Conservation (phyloP, 1,284 basidiomycete genomes). For the Ustilago bromivora region DNA sequence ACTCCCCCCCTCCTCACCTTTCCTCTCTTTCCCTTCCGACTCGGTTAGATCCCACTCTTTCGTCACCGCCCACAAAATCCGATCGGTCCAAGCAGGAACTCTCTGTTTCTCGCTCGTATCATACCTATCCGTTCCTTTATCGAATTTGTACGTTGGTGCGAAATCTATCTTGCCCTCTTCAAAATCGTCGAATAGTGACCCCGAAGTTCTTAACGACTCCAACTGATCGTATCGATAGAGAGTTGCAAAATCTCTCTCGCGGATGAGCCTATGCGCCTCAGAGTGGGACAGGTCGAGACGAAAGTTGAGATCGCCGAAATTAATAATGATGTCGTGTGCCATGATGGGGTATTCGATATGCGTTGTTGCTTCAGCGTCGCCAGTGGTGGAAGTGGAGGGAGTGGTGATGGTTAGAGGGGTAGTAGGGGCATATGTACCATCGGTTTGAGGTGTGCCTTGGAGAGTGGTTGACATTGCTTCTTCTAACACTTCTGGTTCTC, state of each 20-base stretch:
- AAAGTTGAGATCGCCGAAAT: slow-evolving; percentile 95
- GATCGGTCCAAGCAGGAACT: slow-evolving; percentile 88
- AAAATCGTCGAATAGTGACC: slow-evolving; percentile 81
- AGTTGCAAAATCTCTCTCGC: slow-evolving; percentile 56
- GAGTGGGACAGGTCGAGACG: slow-evolving; percentile 88
- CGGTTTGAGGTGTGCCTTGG: slow-evolving; percentile 2
- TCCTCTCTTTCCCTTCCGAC: slow-evolving; percentile 19
- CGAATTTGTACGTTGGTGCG: slow-evolving; percentile 88
- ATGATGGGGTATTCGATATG: slow-evolving; percentile 32
- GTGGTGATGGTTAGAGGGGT: slow-evolving; percentile 1
- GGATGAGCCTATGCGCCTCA: slow-evolving; percentile 74
- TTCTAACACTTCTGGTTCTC: background rate
- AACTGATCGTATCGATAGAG: slow-evolving; percentile 80
- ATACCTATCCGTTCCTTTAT: slow-evolving; percentile 81
- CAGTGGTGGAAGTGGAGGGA: background rate
- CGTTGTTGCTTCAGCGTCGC: background rate
- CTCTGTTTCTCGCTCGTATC: slow-evolving; percentile 96
- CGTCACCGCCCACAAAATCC: slow-evolving; percentile 75
- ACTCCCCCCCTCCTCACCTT: slow-evolving; percentile 12
- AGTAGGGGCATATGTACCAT: background rate
- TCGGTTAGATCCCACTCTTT: slow-evolving; percentile 32
- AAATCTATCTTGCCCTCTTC: slow-evolving; percentile 89
- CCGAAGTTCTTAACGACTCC: slow-evolving; percentile 25
- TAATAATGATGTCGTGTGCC: slow-evolving; percentile 76
- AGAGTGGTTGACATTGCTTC: background rate